Conservation (phyloP, 148 eudicot genomes). For the Cornus controversa region DNA sequence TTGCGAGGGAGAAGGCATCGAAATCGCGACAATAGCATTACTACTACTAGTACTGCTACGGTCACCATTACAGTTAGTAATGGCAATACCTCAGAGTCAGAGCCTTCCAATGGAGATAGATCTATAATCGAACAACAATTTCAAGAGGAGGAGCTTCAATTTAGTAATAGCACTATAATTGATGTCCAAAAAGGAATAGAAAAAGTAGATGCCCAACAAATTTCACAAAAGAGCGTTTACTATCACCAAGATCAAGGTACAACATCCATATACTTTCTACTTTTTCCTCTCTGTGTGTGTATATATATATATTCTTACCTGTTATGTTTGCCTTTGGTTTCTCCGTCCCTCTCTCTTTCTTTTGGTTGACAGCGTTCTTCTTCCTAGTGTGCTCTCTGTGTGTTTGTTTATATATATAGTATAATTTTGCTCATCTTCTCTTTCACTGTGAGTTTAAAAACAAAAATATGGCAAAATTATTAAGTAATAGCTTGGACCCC, state of each 20-base stretch:
- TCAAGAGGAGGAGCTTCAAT: slow-evolving; percentile 8
- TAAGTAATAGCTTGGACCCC: neutral
- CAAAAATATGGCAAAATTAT: neutral
- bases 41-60: neutral
- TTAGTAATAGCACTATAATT: neutral
- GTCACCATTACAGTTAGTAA: neutral
- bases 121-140: neutral
- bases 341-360: neutral
- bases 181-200: neutral
- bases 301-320: neutral
- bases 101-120: neutral
- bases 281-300: no score
- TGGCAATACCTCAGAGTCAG: neutral
- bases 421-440: neutral
- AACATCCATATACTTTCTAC: neutral
- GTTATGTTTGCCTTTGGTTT: no score
- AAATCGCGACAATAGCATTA: neutral
- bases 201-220: neutral
- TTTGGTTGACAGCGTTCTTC: neutral
- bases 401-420: neutral
- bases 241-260: slow-evolving; percentile 14
- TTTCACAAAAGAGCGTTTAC: slow-evolving; percentile 8
- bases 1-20: slow-evolving; percentile 4
- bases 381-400: neutral
- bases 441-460: neutral